phyloP scores from a whole-genome alignment of 177 flowering plant species.

The Vitis hybrid region DNA sequence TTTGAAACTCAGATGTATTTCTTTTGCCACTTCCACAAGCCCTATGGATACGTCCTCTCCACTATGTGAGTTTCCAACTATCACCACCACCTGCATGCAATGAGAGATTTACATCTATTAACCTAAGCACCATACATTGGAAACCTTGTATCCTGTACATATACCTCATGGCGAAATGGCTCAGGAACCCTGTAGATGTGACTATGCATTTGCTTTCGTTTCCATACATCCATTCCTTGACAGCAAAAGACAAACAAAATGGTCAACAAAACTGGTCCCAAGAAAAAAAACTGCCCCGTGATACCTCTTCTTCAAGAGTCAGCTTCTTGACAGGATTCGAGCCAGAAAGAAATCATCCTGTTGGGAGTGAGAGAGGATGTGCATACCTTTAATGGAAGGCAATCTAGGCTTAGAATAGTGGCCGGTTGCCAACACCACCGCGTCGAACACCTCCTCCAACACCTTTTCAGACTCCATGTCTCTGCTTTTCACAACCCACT shows the following conservation, averaged over 20 bases:
- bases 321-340: too few species aligned
- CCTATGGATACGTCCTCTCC: constrained; percentile 89
- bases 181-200: constrained; percentile 79
- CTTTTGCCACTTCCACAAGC: constrained; percentile 75
- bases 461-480: constrained; percentile 25
- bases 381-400: constrained; percentile 57
- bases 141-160: not conserved
- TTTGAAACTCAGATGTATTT: constrained; percentile 70
- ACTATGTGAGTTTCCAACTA: constrained; percentile 76
- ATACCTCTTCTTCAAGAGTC: too few species aligned
- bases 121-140: too few species aligned
- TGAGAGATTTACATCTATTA: not conserved
- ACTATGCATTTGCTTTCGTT: constrained; percentile 82
- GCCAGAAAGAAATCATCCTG: too few species aligned
- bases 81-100: constrained; percentile 69
- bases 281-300: too few species aligned
- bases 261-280: too few species aligned
- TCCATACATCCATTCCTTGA: constrained; percentile 86
- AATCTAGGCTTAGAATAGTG: constrained; percentile 75
- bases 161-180: constrained; percentile 70
- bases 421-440: constrained; percentile 84
- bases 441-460: constrained; percentile 73
- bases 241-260: not conserved
- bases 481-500: constrained; percentile 63
- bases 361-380: too few species aligned